Conservation (phyloP, 768 basidiomycete genomes). For the Tricholoma flavovirens region DNA sequence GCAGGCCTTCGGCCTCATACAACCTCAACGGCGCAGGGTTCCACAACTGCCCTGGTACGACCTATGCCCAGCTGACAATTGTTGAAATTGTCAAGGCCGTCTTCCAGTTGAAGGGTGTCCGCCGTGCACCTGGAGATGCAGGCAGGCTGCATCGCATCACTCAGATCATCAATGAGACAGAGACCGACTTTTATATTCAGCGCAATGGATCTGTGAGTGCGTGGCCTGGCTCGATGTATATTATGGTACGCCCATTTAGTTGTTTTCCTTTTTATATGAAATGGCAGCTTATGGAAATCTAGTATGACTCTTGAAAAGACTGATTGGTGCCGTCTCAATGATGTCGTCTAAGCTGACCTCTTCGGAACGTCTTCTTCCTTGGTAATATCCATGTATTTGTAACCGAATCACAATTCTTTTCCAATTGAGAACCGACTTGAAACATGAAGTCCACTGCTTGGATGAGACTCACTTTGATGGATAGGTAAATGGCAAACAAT, state of each 20-base stretch:
- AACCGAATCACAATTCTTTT: too few relatives aligned
- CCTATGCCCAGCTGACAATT: slow-evolving; percentile 32
- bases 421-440: too few relatives aligned
- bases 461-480: too few relatives aligned
- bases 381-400: too few relatives aligned
- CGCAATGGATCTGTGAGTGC: slow-evolving; percentile 27
- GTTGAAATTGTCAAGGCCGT: slow-evolving; percentile 40
- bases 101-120: slow-evolving; percentile 38
- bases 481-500: too few relatives aligned
- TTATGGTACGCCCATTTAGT: slow-evolving; percentile 21
- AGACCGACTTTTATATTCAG: slow-evolving; percentile 29
- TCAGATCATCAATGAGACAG: slow-evolving; percentile 26
- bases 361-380: too few relatives aligned
- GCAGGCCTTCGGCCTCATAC: slow-evolving; percentile 25
- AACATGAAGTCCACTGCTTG: too few relatives aligned
- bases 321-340: too few relatives aligned
- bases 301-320: not conserved
- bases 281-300: not conserved
- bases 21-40: slow-evolving; percentile 33
- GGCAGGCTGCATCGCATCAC: slow-evolving; percentile 33
- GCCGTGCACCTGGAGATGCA: slow-evolving; percentile 38
- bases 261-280: not conserved
- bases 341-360: too few relatives aligned
- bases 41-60: slow-evolving; percentile 33
- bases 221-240: slow-evolving; percentile 33